Conservation (phyloP, 2,329 filamentous ascomycete species). For the Incumbomyces lentus region DNA sequence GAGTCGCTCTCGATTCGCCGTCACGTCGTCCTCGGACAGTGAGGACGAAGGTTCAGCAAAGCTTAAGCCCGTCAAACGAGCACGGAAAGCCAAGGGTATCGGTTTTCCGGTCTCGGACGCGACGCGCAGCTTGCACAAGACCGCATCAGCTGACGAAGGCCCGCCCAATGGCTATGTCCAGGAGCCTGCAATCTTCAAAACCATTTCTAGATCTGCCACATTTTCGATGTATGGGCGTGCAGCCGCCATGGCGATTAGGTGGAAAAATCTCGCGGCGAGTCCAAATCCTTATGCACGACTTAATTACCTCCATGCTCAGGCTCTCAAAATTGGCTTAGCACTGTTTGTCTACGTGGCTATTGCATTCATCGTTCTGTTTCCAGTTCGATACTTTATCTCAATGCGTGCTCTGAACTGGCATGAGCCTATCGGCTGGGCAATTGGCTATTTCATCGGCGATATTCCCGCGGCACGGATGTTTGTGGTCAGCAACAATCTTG, state of each 20-base stretch:
- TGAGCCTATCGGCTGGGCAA: slow-evolving; percentile 85
- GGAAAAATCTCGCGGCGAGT: background rate
- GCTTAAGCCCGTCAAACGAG: background rate
- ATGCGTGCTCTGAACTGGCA: slow-evolving; percentile 55
- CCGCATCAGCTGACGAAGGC: background rate
- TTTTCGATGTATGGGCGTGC: slow-evolving; percentile 3
- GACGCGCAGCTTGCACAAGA: background rate
- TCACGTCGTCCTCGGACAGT: background rate
- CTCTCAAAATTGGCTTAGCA: slow-evolving; percentile 77
- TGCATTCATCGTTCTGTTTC: slow-evolving; percentile 54
- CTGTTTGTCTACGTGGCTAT: slow-evolving; percentile 64
- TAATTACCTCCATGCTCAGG: slow-evolving; percentile 64
- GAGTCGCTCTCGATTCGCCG: background rate
- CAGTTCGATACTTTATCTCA: slow-evolving; percentile 60
- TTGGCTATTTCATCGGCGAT: slow-evolving; percentile 81
- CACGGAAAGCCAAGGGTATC: background rate
- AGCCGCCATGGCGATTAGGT: slow-evolving; percentile 2
- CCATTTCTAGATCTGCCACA: background rate
- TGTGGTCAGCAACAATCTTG: slow-evolving; percentile 57
- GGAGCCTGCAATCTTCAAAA: background rate
- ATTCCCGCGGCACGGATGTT: slow-evolving; percentile 60
- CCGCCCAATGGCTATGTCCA: background rate
- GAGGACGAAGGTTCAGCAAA: slow-evolving; percentile 1
- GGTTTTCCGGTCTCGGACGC: background rate
- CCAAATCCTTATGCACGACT: slow-evolving; percentile 55